Evolutionary conservation across 768 basidiomycete genomes (phyloP), one percentile per base, ranked within the genome.

Genomic region (Psilocybe subaeruginosa): DNA sequence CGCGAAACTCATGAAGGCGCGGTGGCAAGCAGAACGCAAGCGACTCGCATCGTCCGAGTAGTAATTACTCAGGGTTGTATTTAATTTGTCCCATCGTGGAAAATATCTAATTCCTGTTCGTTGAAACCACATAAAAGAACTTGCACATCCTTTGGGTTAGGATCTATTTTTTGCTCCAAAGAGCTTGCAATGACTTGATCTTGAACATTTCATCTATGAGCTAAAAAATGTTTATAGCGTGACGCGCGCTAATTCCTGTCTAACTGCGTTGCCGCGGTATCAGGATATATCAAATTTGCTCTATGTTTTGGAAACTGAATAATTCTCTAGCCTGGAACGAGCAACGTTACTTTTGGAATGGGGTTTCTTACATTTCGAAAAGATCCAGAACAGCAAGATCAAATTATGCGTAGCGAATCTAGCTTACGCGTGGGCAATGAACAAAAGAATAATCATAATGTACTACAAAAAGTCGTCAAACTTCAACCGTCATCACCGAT

Each of bases 21-120:
- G 90, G 45, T 94, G 92, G 93, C 85, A 87, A 23, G 84, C 83
- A 47, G 89, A 91, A 70, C 82, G 80, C 62, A 72, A 67, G 49
- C 78, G 78, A 41, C 67, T 71, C 37, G 56, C 56, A 49, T 56
- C 58, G 23, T 60, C 64, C 37, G 58, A 58, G 43, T 66, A 59
- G 46, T 17, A 49, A 19, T 33, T 4, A 37, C 17, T 11, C 8
- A 30, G 50, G 50, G 30, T 51, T 51, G 23, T 43, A 43, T 12
- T 52, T 12, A 14, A 33, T 16, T 19, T 45, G 8, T 17, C 17
- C 16, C 31, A 27, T 27, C 12, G 33, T n/a, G 23, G 35, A 41
- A 63, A 45, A 47, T 3, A 31, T 35, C 9, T 54, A 12, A 23
- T 54, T 39, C 29, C 23, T 23, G 23, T 23, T 23, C 23, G 23